Base-by-base conservation (phyloP, 148 eudicot genomes). In the Fagopyrum esculentum region DNA sequence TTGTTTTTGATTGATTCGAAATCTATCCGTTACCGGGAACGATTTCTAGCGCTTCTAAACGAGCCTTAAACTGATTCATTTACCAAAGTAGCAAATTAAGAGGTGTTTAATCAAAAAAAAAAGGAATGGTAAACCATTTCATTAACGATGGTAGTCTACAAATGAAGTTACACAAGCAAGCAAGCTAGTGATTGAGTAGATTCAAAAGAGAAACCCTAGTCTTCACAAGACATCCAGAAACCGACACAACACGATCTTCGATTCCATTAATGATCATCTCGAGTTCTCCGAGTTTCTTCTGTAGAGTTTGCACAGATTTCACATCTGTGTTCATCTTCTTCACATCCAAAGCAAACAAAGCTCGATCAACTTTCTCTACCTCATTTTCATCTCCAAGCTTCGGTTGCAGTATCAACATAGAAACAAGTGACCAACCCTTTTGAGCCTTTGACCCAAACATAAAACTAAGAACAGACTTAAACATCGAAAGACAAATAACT, bases 171-270 rank as follows among this genome's bases (percentile, higher is more conserved):
- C 8, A 64, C 8, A 46, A 46, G 40, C 54, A 52, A 50, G 13
- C 13, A 30, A 19, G 15, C 69, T 72, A 85, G 30, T 81, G 76
- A 69, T 73, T 86, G n/a, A 80, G 71, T 45, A 76, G 73, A 82
- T 82, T 86, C 11, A 86, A 85, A 45, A 86, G 84, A 22, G 84
- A 82, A 49, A 86, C 87, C 63, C 87, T 84, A 22, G 81, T 80
- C 60, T 80, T 86, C 1, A 84, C 74, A 50, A 86, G 57, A 59
- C 75, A 73, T 77, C 81, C 80, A 13, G 79, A 78, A 11, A 84
- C 47, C 46, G 77, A 74, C 13, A 80, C 84, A 12, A 84, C 19
- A 11, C 48, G 69, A 43, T 82, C 78, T 57, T 76, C 77, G n/a
- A 80, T 15, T 26, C 78, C 76, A 12, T 73, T 77, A 59, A 82